Evolutionary conservation across 371 early-diverging fungal species (phyloP).

Genomic region (Funneliformis caledonium): DNA sequence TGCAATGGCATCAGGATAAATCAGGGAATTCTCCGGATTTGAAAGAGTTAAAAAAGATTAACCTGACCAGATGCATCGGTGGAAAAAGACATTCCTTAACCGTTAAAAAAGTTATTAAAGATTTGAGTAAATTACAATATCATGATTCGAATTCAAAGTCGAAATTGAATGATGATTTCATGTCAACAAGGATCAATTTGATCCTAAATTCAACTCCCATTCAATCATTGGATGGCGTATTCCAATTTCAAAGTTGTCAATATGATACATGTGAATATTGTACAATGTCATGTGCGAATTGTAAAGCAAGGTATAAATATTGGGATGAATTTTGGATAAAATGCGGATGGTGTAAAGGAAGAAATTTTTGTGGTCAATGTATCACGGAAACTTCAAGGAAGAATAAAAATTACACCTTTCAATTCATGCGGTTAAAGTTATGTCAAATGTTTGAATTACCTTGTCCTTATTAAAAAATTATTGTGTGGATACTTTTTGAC

Average conservation of each 20-base stretch:
- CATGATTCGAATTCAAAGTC: neutral
- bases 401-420: neutral
- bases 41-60: constrained; percentile 16
- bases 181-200: neutral
- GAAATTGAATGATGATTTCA: neutral
- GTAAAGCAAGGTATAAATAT: constrained; percentile 28
- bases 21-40: neutral
- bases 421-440: constrained; percentile 9
- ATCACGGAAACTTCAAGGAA: constrained; percentile 9
- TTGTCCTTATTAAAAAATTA: constrained; percentile 8
- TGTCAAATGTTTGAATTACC: constrained; percentile 28
- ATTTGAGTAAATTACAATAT: neutral
- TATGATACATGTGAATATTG: neutral
- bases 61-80: constrained; percentile 28
- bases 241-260: neutral
- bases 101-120: constrained; percentile 14
- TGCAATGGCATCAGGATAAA: constrained; percentile 24
- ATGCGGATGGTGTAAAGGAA: constrained; percentile 31
- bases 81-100: constrained; percentile 24
- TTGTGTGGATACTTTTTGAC: too few species aligned
- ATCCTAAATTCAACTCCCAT: neutral
- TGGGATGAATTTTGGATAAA: constrained; percentile 33
- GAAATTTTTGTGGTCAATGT: constrained; percentile 27
- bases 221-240: neutral
- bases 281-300: neutral